Evolutionary conservation across 2,329 filamentous ascomycete genomes (phyloP).

Genomic region (Furcasterigmium sp.): DNA sequence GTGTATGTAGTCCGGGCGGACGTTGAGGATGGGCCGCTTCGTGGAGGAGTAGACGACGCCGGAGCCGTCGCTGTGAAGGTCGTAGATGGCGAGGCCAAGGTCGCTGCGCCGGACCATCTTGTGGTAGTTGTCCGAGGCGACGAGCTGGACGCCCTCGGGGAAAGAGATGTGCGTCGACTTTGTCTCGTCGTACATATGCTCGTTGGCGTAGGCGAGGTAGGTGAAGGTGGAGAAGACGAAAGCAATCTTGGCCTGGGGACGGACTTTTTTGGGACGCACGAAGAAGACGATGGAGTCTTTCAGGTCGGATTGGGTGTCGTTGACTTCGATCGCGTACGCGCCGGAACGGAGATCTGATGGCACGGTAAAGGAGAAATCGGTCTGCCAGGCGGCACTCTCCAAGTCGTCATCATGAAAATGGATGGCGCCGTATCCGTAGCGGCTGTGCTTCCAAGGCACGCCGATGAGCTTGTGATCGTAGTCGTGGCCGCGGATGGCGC

Average conservation of each 20-base stretch:
- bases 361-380: constrained; percentile 21
- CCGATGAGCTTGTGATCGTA: constrained; percentile 21
- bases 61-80: constrained; percentile 29
- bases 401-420: constrained; percentile 32
- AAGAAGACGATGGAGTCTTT: constrained; percentile 26
- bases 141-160: constrained; percentile 14
- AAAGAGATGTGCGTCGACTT: constrained; percentile 17
- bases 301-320: constrained; percentile 6
- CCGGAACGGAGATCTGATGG: constrained; percentile 15
- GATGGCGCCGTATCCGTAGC: constrained; percentile 27
- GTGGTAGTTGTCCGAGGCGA: constrained; percentile 10
- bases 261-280: constrained; percentile 17
- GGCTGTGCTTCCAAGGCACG: constrained; percentile 23
- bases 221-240: constrained; percentile 29
- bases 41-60: constrained; percentile 22
- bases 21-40: constrained; percentile 28
- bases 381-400: constrained; percentile 27
- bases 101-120: constrained; percentile 23
- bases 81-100: constrained; percentile 30
- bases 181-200: constrained; percentile 25
- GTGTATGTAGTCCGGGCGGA: constrained; percentile 27
- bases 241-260: constrained; percentile 13
- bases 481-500: constrained; percentile 24
- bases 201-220: constrained; percentile 31
- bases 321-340: constrained; percentile 22